These are phyloP conservation scores for Talaromyces sp. DNA, from an alignment of 2,329 filamentous ascomycete species.

Conservation along the genomic window DNA sequence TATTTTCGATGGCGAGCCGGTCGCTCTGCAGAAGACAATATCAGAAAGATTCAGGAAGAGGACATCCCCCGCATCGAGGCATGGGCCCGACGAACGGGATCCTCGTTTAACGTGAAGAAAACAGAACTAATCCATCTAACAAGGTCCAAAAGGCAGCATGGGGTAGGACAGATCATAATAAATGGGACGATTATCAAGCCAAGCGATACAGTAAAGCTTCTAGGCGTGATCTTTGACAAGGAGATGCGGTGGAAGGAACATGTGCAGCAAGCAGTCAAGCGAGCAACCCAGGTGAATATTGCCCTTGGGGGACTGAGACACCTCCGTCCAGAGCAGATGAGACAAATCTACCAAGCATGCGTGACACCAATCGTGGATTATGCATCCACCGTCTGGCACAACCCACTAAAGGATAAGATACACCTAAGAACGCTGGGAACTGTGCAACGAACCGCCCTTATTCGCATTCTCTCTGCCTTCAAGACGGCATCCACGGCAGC, in stretches of 20 bases:
- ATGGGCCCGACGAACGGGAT: conserved; percentile 29
- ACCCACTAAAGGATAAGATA: conserved; percentile 26
- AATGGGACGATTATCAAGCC: no score
- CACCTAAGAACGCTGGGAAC: conserved; percentile 25
- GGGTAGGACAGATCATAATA: no score
- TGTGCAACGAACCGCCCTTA: conserved; percentile 25
- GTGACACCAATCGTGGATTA: conserved; percentile 28
- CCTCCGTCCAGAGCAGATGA: no score
- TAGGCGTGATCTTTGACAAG: no score
- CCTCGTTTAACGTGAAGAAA: conserved; percentile 32
- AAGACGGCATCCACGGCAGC: conserved; percentile 24
- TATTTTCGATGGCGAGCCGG: conserved; percentile 27
- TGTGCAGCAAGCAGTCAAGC: no score
- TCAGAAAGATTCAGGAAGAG: conserved; percentile 25
- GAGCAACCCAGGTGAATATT: no score
- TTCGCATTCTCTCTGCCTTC: conserved; percentile 28
- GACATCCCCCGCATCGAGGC: conserved; percentile 29
- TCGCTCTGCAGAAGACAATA: conserved; percentile 26
- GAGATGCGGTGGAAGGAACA: no score
- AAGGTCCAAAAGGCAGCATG: conserved; percentile 23
- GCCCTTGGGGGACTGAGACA: no score
- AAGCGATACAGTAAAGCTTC: no score
- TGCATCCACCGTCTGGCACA: conserved; percentile 27
- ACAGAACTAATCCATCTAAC: conserved; percentile 34
- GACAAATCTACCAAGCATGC: conserved; percentile 28